Base-by-base conservation (phyloP, 257 asterid genomes). In the Leptodermis oblonga region DNA sequence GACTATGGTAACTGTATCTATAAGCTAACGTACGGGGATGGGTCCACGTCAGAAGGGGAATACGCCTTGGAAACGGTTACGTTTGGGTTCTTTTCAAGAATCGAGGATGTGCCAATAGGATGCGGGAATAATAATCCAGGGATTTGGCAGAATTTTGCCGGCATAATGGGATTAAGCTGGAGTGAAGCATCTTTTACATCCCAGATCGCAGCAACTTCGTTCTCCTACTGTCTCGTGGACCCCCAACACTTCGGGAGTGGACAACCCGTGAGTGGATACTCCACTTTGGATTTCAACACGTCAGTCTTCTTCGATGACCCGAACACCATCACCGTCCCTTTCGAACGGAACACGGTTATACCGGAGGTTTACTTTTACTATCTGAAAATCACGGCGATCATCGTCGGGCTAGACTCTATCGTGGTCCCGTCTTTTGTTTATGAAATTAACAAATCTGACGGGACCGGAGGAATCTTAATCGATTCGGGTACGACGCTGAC, bases 401-500 rank as follows among this genome's bases (percentile, higher is more conserved):
- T n/a, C n/a, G n/a, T n/a, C n/a, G n/a, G n/a, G n/a, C n/a, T n/a
- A n/a, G n/a, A n/a, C n/a, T n/a, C n/a, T 2, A 17, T 39, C 33
- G 5, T 30, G 25, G 14, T 65, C 1, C 65, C 72, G 0, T n/a
- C 67, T 17, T 34, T 46, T 2, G 42, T 37, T 34, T 71, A 28
- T 22, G 66, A 53, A 60, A 23, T 65, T 23, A 67, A 42, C 4
- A 48, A 13, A n/a, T n/a, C n/a, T 3, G 37, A 36, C 7, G 77
- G 71, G 2, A 12, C 10, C 0, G 77, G 77, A 22, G 72, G 77
- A 10, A 43, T 65, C 2, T 30, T 73, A 31, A 39, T 73, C 22
- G 77, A 73, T 43, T 73, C 77, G 10, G 77, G 77, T 0, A 73
- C 77, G 1, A 12, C 72, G 8, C 18, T 73, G 9, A 73, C 67